Conservation (phyloP, 2,329 filamentous ascomycete genomes). For the Sclerotinia spermophila region DNA sequence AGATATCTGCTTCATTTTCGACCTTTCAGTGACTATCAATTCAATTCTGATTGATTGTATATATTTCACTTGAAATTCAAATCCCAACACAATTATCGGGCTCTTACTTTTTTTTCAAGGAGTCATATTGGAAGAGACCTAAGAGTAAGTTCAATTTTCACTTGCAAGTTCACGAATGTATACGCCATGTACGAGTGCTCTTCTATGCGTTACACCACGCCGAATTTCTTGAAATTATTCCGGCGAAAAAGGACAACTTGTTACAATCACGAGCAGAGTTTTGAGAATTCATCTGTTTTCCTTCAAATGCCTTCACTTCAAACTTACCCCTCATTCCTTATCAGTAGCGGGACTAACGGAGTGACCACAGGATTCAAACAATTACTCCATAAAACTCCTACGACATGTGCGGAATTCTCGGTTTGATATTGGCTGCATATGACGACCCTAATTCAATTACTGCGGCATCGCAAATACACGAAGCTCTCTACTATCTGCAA, state of each 20-base stretch:
- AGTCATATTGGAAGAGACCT: not conserved
- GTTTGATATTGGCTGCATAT: slow-evolving; percentile 56
- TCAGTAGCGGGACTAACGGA: slow-evolving; percentile 17
- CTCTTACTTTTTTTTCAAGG: not conserved
- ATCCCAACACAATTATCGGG: not conserved
- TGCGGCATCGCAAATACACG: slow-evolving; percentile 64
- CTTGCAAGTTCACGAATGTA: not conserved
- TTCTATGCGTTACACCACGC: not conserved
- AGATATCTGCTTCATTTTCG: not conserved
- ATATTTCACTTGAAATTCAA: not conserved
- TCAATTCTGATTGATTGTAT: not conserved
- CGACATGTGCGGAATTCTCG: slow-evolving; percentile 61
- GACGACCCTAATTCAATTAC: slow-evolving; percentile 44
- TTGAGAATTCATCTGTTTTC: slow-evolving; percentile 29
- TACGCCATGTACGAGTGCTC: not conserved
- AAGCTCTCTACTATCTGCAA: slow-evolving; percentile 68
- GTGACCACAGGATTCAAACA: slow-evolving; percentile 1
- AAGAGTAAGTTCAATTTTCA: not conserved
- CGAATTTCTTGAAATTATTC: slow-evolving; percentile 25
- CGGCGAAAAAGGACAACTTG: slow-evolving; percentile 31
- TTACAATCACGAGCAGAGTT: slow-evolving; percentile 33
- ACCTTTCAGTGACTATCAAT: not conserved
- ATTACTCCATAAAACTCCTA: not conserved
- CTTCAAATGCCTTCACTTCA: slow-evolving; percentile 17
- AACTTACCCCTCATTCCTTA: not conserved